Conservation (phyloP, 2,329 filamentous ascomycete genomes). For the Juglanconis sp. region DNA sequence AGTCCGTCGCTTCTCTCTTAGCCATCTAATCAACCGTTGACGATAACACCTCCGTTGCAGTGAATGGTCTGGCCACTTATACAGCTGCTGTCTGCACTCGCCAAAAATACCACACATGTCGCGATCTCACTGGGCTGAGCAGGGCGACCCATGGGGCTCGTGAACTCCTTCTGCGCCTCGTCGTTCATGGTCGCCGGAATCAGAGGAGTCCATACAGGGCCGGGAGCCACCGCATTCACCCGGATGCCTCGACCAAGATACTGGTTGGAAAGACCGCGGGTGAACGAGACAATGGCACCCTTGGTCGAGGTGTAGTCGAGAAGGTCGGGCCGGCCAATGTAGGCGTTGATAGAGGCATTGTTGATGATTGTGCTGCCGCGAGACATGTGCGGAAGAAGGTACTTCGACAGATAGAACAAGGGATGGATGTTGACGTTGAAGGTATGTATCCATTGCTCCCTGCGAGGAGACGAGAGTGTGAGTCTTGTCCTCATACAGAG, state of each 20-base stretch:
- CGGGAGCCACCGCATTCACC: constrained; percentile 74
- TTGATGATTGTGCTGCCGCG: constrained; percentile 78
- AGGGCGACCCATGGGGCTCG: constrained; percentile 71
- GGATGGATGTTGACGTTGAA: constrained; percentile 83
- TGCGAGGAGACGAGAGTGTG: constrained; percentile 25
- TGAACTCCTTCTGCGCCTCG: constrained; percentile 69
- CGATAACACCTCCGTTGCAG: constrained; percentile 49
- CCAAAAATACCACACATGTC: constrained; percentile 77
- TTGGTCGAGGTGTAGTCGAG: constrained; percentile 81
- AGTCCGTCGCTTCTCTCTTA: background rate
- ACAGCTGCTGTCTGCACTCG: constrained; percentile 68
- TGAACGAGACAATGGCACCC: constrained; percentile 77
- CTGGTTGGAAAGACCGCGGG: constrained; percentile 73
- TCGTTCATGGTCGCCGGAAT: constrained; percentile 71
- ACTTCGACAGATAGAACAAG: constrained; percentile 78
- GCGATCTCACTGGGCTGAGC: constrained; percentile 80
- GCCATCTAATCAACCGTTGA: constrained; percentile 39
- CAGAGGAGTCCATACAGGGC: constrained; percentile 75
- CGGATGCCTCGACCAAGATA: constrained; percentile 68
- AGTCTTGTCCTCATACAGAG: background rate
- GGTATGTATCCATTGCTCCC: constrained; percentile 74
- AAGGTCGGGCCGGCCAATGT: constrained; percentile 74
- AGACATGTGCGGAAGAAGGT: constrained; percentile 71
- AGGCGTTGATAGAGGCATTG: constrained; percentile 80
- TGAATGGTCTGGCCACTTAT: constrained; percentile 68